These are phyloP conservation scores for Tolypocladium inflatum DNA, from an alignment of 2,329 filamentous ascomycete genomes.

Conservation along the genomic window DNA sequence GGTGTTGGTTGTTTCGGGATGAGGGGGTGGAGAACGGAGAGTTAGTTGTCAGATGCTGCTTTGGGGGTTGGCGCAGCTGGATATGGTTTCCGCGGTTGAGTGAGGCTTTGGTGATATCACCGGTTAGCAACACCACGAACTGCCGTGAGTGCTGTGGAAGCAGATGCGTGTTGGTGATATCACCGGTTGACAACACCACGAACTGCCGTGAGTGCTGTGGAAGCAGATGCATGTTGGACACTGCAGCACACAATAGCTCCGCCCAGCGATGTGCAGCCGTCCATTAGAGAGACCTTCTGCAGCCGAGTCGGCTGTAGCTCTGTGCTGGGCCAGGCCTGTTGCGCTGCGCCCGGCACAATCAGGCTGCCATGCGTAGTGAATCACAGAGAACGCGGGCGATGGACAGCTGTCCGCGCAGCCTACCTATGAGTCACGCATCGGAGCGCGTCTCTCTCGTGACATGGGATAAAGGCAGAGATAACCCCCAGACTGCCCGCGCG, in stretches of 20 bases:
- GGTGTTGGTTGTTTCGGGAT: neutral
- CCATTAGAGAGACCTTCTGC: neutral
- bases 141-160: neutral
- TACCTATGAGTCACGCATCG: neutral
- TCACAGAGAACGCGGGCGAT: neutral
- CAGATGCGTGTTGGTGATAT: neutral
- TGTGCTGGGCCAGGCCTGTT: neutral
- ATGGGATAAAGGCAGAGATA: neutral
- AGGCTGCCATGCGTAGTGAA: neutral
- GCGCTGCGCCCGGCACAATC: too few relatives aligned
- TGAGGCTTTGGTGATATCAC: neutral
- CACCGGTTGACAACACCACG: neutral
- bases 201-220: neutral
- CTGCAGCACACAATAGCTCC: neutral
- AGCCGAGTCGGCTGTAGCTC: neutral
- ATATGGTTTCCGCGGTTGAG: neutral
- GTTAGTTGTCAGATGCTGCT: neutral
- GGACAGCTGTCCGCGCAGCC: neutral
- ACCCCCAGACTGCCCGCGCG: neutral
- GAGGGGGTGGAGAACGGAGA: neutral
- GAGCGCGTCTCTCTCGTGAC: neutral
- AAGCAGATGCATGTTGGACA: neutral
- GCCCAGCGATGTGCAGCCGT: neutral
- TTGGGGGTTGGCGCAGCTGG: neutral
- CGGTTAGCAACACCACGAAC: neutral